A percentile compares a stretch with the other conserved stretches of the same genome.
These are phyloP conservation scores for Lagerstroemia speciosa DNA, from an alignment of 345 rosid species.

Conservation along the genomic window DNA sequence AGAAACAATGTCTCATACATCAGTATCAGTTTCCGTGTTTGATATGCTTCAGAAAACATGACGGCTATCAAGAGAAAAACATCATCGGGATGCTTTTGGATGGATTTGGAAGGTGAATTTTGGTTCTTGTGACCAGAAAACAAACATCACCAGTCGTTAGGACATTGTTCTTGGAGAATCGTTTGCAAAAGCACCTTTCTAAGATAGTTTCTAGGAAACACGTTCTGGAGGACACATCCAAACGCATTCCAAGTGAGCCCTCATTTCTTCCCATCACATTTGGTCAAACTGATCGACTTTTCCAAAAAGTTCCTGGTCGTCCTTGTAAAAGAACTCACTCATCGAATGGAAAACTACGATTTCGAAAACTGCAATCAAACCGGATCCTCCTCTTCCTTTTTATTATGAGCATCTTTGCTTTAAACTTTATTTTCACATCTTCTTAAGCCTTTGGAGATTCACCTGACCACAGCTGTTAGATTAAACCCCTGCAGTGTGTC, in stretches of 20 bases:
- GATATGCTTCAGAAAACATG: neutral
- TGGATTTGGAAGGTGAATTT: neutral
- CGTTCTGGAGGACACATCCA: neutral
- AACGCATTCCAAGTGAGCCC: neutral
- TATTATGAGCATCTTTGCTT: neutral
- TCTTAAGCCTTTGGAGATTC: neutral
- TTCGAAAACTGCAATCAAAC: neutral
- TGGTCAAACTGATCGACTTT: too few relatives aligned
- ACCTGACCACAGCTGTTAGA: neutral
- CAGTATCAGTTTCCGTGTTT: neutral
- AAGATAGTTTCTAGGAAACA: neutral
- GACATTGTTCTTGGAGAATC: neutral
- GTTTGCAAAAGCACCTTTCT: neutral
- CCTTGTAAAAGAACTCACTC: neutral
- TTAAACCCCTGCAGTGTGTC: neutral
- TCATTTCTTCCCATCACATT: too few relatives aligned
- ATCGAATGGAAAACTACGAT: neutral
- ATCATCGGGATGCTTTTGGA: neutral
- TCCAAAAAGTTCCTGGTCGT: too few relatives aligned
- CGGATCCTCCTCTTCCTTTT: too few relatives aligned
- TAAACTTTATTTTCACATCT: neutral
- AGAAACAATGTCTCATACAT: neutral
- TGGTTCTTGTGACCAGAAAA: neutral
- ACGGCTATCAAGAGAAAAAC: neutral
- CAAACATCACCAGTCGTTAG: neutral